Base-by-base conservation (phyloP, 805 yeast genomes). In the Kazachstania africana region DNA sequence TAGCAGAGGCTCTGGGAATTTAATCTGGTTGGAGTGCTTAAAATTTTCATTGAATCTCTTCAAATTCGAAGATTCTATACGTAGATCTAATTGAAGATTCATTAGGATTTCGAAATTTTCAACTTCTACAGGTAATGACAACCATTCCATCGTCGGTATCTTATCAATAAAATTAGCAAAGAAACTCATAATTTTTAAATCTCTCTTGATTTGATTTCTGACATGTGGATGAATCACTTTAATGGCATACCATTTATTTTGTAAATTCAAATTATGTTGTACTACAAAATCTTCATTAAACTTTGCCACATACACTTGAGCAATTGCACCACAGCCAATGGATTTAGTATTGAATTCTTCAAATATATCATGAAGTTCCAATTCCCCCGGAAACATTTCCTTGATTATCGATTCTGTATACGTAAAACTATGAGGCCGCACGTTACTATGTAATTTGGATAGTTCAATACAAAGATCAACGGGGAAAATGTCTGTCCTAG, bases 81-180 rank as follows among this genome's bases (percentile, higher is more conserved):
- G 63, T 36, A 91, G 59, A 57, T 91, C 97, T 35, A 91, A 60
- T 55, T 91, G 99, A 30, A 83, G 54, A 24, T 75, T 73, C 97
- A 91, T 88, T 61, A 91, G 66, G 1, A 73, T 61, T 1, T 83
- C 69, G 51, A 91, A 91, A 47, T 87, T 91, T 26, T 76, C 80
- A 3, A 88, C 97, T 53, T 91, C 98, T 38, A 78, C 88, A 0
- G 97, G 98, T 29, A 91, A 60, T 3, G 95, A 82, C 4, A 91
- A 63, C 99, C 99, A 91, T 51, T 91, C 96, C 94, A 91, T 83
- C 0, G 94, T 84, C 4, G 99, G 99, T 5, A 91, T 60, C 5
- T 6, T 8, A 45, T 87, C 76, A 31, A 91, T 70, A 1, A 66
- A 33, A 27, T 58, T 55, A 2, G 98, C 98, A 48, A 87, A 79